Evolutionary conservation across 768 basidiomycete genomes (phyloP), one percentile per base, ranked within the genome.

Genomic region (Leccinum fibrillosum): DNA sequence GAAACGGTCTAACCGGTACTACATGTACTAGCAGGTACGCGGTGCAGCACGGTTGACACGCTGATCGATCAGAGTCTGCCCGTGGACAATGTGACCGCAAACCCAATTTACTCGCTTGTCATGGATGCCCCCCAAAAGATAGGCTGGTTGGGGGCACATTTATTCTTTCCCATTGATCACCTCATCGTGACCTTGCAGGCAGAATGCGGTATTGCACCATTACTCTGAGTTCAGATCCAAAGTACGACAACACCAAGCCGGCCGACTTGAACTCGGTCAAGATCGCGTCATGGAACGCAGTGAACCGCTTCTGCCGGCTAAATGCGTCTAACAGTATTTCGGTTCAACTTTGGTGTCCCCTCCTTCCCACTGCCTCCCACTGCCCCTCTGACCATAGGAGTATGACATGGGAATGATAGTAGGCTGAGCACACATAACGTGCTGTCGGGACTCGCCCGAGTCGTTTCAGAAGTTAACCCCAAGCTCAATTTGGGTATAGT

Each of bases 231-330:
- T 39, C 37, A n/a, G 7, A 39, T 39, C 17, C 0, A 39, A 37
- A 17, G 37, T 9, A 39, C n/a, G 10, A 39, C 8, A 9, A 15
- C 28, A 28, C 28, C 28, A 28, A 28, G 28, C 28, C 28, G 2
- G 8, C 28, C 28, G 28, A 28, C 28, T 28, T 28, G 28, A 28
- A 28, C 28, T 9, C 0, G 28, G 28, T 28, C 28, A 28, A 28
- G 28, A 28, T 34, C 28, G 17, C 32, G 19, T 30, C 1, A 32
- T 23, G 28, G 25, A 42, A 13, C 52, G 25, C 52, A 25, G 45
- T 44, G 60, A 60, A 64, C 49, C 15, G 28, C 54, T 44, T 23
- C 26, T 34, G 15, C 21, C 12, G 23, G 39, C 17, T n/a, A n/a
- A 39, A 39, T 15, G 37, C 17, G 17, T 39, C 17, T 39, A 37